Evolutionary conservation across 2,329 filamentous ascomycete genomes (phyloP).

Genomic region (Penicillium expansum): DNA sequence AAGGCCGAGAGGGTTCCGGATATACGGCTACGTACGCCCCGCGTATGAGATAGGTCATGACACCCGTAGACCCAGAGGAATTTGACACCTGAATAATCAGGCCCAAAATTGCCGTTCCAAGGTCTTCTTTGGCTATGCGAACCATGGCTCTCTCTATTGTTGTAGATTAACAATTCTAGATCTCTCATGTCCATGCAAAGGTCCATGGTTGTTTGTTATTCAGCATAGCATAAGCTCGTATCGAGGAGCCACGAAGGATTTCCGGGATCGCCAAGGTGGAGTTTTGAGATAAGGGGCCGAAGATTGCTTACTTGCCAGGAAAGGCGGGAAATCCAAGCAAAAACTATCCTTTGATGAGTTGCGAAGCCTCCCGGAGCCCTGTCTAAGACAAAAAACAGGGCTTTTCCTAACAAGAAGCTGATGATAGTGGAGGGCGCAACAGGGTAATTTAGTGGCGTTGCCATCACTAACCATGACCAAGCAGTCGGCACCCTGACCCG

Average conservation of each 20-base stretch:
- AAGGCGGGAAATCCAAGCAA: not conserved
- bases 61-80: too few species aligned
- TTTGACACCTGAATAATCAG: not conserved
- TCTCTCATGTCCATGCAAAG: not conserved
- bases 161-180: too few species aligned
- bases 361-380: too few species aligned
- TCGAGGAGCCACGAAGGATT: not conserved
- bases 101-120: fast-evolving
- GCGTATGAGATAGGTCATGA: not conserved
- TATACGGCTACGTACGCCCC: not conserved
- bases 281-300: too few species aligned
- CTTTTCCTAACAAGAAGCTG: too few species aligned
- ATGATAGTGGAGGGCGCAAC: too few species aligned
- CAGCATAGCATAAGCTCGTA: not conserved
- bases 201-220: not conserved
- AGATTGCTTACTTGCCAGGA: not conserved
- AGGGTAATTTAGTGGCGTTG: too few species aligned
- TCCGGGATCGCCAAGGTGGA: not conserved
- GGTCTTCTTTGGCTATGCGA: not conserved
- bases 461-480: too few species aligned
- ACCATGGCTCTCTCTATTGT: not conserved
- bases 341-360: not conserved
- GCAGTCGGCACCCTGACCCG: too few species aligned
- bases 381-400: too few species aligned
- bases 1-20: not conserved